phyloP scores from a whole-genome alignment of 768 basidiomycete genomes.

The Filobasidium floriforme region DNA sequence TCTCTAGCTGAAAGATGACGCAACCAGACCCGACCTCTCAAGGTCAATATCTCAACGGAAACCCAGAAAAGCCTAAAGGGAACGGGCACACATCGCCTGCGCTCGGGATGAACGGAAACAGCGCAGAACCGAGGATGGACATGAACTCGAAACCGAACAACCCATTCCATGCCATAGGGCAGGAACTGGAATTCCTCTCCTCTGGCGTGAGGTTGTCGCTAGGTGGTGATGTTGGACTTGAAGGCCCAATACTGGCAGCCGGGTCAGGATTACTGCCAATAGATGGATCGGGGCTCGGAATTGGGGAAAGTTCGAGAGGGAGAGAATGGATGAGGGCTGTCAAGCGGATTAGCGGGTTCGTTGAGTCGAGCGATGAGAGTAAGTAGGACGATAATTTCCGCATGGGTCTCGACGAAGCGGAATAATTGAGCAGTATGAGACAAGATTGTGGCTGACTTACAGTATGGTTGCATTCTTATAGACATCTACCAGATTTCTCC shows the following conservation, averaged over 20 bases:
- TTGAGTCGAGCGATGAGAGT: neutral
- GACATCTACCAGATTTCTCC: neutral
- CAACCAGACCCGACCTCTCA: neutral
- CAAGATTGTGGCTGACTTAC: too few species aligned
- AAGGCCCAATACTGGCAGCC: too few species aligned
- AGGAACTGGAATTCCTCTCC: neutral
- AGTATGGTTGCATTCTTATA: neutral
- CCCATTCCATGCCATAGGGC: neutral
- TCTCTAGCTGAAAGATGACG: neutral
- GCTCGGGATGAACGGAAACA: too few species aligned
- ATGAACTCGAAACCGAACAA: neutral
- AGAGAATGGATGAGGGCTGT: neutral
- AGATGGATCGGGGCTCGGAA: too few species aligned
- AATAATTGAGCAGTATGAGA: too few species aligned
- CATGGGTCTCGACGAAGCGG: too few species aligned
- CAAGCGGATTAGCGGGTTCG: neutral
- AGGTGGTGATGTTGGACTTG: neutral
- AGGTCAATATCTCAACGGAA: too few species aligned
- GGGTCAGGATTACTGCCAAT: too few species aligned
- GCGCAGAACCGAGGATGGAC: too few species aligned
- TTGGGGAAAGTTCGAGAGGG: neutral
- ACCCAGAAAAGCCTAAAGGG: too few species aligned
- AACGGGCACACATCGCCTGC: too few species aligned
- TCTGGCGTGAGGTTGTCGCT: neutral
- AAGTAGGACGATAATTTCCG: neutral